phyloP scores from a whole-genome alignment of 192 early-diverging fungal species.

The Linderina pennispora region DNA sequence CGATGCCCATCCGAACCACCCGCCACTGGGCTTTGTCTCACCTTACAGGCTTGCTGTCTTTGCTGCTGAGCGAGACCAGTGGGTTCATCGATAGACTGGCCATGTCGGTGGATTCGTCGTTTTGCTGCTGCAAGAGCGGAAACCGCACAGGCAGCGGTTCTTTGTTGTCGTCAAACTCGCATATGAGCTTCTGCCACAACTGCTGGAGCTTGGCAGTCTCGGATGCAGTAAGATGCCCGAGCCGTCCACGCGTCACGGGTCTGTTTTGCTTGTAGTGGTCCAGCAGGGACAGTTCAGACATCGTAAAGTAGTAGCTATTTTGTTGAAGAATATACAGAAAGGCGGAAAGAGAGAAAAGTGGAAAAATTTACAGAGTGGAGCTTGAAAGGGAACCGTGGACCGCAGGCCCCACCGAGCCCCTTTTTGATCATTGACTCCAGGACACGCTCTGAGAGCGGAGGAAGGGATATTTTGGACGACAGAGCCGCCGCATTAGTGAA shows the following conservation, averaged over 20 bases:
- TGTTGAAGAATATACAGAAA: not conserved
- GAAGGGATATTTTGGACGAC: not conserved
- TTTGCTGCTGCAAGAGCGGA: constrained; percentile 2
- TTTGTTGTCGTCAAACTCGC: constrained; percentile 6
- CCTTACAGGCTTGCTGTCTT: not conserved
- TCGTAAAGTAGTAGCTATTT: not conserved
- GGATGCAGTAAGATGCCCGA: constrained; percentile 29
- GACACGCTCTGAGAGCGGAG: too few species aligned
- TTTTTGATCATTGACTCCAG: too few species aligned
- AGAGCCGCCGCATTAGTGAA: not conserved
- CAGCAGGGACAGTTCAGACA: constrained; percentile 9
- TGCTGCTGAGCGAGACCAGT: constrained; percentile 16
- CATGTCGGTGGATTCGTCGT: constrained; percentile 1
- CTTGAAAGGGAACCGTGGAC: too few species aligned
- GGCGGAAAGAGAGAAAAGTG: too few species aligned
- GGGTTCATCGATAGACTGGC: constrained; percentile 28
- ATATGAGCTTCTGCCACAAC: constrained; percentile 46
- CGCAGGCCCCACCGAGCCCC: too few species aligned
- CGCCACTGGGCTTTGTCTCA: not conserved
- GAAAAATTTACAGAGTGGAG: too few species aligned
- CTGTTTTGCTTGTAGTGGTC: constrained; percentile 22
- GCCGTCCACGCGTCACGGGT: constrained; percentile 21
- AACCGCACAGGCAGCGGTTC: constrained; percentile 12
- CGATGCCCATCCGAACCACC: not conserved
- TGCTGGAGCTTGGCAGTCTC: constrained; percentile 39